Evolutionary conservation across 2,329 filamentous ascomycete genomes (phyloP).

Genomic region (Knoxdaviesia proteae): DNA sequence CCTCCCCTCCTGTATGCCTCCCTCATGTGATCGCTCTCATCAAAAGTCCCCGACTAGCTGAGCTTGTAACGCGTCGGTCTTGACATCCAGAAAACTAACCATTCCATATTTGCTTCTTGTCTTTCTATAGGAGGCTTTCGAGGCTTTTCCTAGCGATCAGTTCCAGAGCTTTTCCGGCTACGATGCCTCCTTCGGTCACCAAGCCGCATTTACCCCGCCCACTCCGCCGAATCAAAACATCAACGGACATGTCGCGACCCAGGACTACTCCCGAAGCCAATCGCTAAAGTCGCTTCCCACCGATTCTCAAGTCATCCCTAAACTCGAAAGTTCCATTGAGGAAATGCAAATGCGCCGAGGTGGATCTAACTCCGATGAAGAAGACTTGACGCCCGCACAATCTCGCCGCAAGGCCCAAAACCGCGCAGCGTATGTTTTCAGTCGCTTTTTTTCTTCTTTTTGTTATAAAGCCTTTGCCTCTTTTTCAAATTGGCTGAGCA

Average conservation of each 20-base stretch:
- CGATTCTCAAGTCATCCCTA: too few species aligned
- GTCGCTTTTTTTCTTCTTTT: background rate
- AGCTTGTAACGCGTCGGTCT: background rate
- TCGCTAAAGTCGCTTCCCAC: too few species aligned
- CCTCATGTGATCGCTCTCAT: background rate
- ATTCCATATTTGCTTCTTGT: slow-evolving; percentile 1
- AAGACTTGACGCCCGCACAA: slow-evolving; percentile 33
- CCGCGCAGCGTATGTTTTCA: slow-evolving; percentile 32
- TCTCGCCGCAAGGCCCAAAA: slow-evolving; percentile 40
- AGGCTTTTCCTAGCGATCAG: background rate
- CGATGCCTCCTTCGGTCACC: background rate
- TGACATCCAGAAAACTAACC: too few species aligned
- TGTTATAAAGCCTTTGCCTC: background rate
- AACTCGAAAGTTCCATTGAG: background rate
- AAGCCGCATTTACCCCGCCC: slow-evolving; percentile 1
- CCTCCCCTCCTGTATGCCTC: slow-evolving; percentile 31
- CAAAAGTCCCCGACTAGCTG: slow-evolving; percentile 1
- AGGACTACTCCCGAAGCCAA: too few species aligned
- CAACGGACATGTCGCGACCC: slow-evolving; percentile 6
- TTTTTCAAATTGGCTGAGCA: background rate
- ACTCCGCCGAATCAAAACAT: slow-evolving; percentile 4
- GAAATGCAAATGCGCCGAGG: slow-evolving; percentile 6
- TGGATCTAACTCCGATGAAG: slow-evolving; percentile 30
- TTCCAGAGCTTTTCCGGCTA: background rate
- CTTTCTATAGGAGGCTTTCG: slow-evolving; percentile 1